Base-by-base conservation (phyloP, 129 eudicot genomes). In the Pulicaria dysenterica region DNA sequence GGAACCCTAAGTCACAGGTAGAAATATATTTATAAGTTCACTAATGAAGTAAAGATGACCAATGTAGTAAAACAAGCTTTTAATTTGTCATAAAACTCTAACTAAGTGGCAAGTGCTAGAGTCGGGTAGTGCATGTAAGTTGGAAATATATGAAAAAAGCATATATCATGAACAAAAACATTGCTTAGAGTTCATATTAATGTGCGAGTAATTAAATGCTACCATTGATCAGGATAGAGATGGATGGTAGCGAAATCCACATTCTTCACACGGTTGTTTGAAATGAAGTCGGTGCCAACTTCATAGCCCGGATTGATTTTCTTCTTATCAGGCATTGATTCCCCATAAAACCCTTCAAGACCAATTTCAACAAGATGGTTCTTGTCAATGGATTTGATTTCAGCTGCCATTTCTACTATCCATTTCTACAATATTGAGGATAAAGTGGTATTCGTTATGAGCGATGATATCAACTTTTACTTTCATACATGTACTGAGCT, bases 231-330 rank as follows among this genome's bases (percentile, higher is more conserved):
- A 6, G 83, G 81, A 70, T 83, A 83, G 45, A 79, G 48, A 71
- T 83, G 87, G 54, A 83, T 79, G n/a, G 87, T 73, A 70, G 87
- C 70, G 54, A 83, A 83, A 65, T 83, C 87, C 5, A 83, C 55
- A 38, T 66, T 56, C 11, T 74, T 6, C 53, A 79, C 14, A 5
- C 1, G 45, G 50, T 75, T 73, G 67, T 83, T 83, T 47, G 83
- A 70, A 46, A 79, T 71, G 45, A 79, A 83, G 55, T 83, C 87
- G 11, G 84, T 74, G 7, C 87, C 87, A 57, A 79, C 78, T 50
- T 75, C 75, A 17, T 74, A 79, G 13, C 84, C 77, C 39, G 85
- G 83, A 65, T 84, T 80, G 53, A 24, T 54, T 55, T 80, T 77
- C 15, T 72, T 72, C 74, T 49, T 73, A 5, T 80, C 78, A 2